phyloP scores from a whole-genome alignment of 169 alveolate species.

The Eimeria tenella region DNA sequence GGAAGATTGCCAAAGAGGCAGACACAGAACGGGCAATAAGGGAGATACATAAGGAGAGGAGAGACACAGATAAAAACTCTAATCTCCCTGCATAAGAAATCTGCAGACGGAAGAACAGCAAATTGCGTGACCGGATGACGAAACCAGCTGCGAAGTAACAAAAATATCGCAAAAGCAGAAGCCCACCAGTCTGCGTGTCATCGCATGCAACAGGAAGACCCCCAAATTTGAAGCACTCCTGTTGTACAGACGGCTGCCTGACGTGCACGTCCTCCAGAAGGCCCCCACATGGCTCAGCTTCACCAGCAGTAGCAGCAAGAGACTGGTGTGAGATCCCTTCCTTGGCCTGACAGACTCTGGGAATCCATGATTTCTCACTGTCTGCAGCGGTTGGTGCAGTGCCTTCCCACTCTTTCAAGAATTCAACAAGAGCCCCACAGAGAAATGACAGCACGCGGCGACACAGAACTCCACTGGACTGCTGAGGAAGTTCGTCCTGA shows the following conservation, averaged over 20 bases:
- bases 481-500: background rate
- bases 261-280: background rate
- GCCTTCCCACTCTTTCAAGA: constrained; percentile 1
- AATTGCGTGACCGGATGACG: no score
- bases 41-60: background rate
- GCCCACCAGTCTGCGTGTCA: constrained; percentile 34
- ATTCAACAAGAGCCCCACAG: background rate
- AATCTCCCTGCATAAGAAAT: no score
- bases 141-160: no score
- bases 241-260: background rate
- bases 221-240: constrained; percentile 13
- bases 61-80: background rate
- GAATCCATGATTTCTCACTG: background rate
- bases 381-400: background rate
- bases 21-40: background rate
- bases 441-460: background rate
- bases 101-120: no score
- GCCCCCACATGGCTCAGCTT: background rate
- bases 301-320: background rate
- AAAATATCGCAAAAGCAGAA: background rate
- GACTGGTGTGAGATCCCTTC: background rate
- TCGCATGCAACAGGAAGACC: constrained; percentile 29
- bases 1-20: background rate
- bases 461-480: background rate
- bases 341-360: background rate